Evolutionary conservation across 352 stramenopile genomes (phyloP).

Genomic region (Phytopythium mirpurense): DNA sequence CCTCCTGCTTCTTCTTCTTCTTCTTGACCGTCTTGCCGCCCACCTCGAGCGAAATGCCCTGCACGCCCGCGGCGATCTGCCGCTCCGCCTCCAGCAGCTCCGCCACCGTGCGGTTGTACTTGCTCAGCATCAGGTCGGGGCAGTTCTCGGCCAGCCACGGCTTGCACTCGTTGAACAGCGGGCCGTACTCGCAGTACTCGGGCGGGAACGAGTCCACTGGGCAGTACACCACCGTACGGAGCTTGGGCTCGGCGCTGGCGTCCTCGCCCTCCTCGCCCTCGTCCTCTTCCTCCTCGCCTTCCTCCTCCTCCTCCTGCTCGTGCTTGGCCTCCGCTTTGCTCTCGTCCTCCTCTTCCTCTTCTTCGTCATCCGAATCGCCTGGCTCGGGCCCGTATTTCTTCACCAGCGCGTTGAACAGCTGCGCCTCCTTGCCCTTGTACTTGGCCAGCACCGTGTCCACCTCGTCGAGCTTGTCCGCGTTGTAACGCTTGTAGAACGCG

Average conservation of each 20-base stretch:
- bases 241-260: slow-evolving; percentile 36
- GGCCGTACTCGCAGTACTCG: slow-evolving; percentile 85
- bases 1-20: slow-evolving; percentile 80
- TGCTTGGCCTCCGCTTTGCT: slow-evolving; percentile 9
- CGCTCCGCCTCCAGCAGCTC: slow-evolving; percentile 73
- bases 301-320: slow-evolving; percentile 14
- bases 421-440: slow-evolving; percentile 79
- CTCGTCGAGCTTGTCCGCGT: slow-evolving; percentile 70
- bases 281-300: slow-evolving; percentile 38
- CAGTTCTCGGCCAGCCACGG: slow-evolving; percentile 72
- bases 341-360: slow-evolving; percentile 34
- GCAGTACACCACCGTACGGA: slow-evolving; percentile 69
- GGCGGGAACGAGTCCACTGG: slow-evolving; percentile 79
- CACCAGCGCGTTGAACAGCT: slow-evolving; percentile 75
- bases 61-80: slow-evolving; percentile 73
- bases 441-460: slow-evolving; percentile 58
- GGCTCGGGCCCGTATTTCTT: slow-evolving; percentile 85
- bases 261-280: slow-evolving; percentile 36
- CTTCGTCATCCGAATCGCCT: slow-evolving; percentile 65
- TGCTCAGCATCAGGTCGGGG: slow-evolving; percentile 65
- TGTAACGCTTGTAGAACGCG: slow-evolving; percentile 84
- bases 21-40: slow-evolving; percentile 71
- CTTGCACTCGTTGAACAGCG: slow-evolving; percentile 84
- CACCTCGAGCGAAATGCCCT: slow-evolving; percentile 71
- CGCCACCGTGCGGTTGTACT: slow-evolving; percentile 80